Evolutionary conservation across 1,139 yeast genomes (phyloP).

Genomic region (Meyerozyma carpophila): DNA sequence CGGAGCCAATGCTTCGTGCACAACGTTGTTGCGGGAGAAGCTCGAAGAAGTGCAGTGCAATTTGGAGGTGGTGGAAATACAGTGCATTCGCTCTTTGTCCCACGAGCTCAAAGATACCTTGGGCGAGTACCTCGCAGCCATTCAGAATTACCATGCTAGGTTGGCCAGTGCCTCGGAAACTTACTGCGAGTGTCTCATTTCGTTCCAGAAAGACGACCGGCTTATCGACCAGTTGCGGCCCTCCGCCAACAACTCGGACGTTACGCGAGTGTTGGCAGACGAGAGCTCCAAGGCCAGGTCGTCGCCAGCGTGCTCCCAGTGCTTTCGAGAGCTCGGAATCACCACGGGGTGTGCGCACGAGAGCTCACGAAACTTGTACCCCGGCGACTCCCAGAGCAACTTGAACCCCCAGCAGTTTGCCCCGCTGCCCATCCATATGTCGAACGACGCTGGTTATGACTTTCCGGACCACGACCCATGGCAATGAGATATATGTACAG

Average conservation of each 20-base stretch:
- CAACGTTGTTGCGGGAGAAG: constrained; percentile 39
- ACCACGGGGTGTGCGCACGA: background rate
- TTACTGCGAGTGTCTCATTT: constrained; percentile 14
- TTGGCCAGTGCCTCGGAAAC: constrained; percentile 27
- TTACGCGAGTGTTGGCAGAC: background rate
- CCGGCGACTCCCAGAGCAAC: background rate
- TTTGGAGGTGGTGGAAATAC: constrained; percentile 46
- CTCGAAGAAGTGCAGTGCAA: constrained; percentile 45
- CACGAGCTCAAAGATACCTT: constrained; percentile 40
- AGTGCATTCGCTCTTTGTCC: constrained; percentile 42
- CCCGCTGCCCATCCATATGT: background rate
- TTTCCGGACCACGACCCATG: background rate
- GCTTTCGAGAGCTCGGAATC: background rate
- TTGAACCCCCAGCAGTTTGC: background rate
- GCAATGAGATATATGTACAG: background rate
- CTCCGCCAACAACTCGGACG: background rate
- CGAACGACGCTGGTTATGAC: background rate
- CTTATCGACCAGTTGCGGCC: background rate
- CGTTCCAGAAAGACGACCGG: background rate
- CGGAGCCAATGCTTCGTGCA: constrained; percentile 40
- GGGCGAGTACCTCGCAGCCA: constrained; percentile 33
- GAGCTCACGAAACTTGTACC: background rate
- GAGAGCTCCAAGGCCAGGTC: background rate
- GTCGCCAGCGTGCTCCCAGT: background rate
- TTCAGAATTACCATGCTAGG: constrained; percentile 28